Evolutionary conservation across 352 stramenopile species (phyloP), one percentile per base, ranked within the genome.

Genomic region (Phytophthora vignae): DNA sequence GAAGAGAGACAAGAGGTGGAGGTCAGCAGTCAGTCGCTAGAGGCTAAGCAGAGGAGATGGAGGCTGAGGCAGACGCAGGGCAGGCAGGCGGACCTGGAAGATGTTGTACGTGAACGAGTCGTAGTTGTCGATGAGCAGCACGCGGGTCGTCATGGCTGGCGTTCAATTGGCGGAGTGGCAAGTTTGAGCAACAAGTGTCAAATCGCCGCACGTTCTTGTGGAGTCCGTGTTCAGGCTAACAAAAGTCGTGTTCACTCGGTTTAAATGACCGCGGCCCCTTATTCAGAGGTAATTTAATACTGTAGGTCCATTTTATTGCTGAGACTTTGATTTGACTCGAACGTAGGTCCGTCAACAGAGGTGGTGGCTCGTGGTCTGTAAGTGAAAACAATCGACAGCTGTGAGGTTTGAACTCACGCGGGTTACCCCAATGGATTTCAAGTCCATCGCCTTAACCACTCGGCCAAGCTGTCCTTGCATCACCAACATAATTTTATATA

Each of bases 51-150:
- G 22, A 25, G 22, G 22, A 25, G 22, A 25, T 2, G 64, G 53
- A 21, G 3, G 33, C 19, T 4, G 27, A 15, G 12, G 8, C 11
- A 46, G 21, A 33, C 29, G 19, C n/a, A 8, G 33, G 55, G 22
- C 22, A 25, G 22, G 22, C 22, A 25, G 1, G 22, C 68, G 25
- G 49, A 91, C 87, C 82, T 96, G 89, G 76, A 87, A 96, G 70
- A 96, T 86, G 76, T 96, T 96, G 84, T 96, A 96, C 74, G 88
- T 95, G 83, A 96, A 96, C 67, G 90, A 96, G 84, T 96, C 90
- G 61, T 96, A 96, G 76, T 96, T 96, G 82, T 96, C 90, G 78
- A 96, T 93, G 59, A 96, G 79, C 55, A 96, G 76, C 71, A 96
- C 90, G 60, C 84, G 86, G 22, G 82, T 94, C 52, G 78, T 72